Conservation (phyloP, 2,329 filamentous ascomycete genomes). For the Phyllosticta citrichinensis region DNA sequence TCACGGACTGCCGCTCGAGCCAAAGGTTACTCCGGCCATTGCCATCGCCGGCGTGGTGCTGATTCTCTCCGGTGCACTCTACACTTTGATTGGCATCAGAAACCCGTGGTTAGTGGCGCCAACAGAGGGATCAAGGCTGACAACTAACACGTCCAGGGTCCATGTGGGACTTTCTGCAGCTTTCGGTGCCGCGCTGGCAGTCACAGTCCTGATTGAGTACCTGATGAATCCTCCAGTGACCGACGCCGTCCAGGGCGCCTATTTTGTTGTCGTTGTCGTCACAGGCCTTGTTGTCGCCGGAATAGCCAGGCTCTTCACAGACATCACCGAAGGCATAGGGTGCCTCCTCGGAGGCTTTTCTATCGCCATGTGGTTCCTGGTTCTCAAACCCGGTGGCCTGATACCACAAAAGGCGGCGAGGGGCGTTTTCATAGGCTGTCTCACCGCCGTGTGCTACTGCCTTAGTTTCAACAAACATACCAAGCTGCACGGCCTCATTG, state of each 20-base stretch:
- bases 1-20: slow-evolving; percentile 55
- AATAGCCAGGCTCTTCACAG: slow-evolving; percentile 62
- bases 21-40: slow-evolving; percentile 69
- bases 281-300: slow-evolving; percentile 67
- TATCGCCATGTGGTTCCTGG: slow-evolving; percentile 82
- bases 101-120: slow-evolving; percentile 47
- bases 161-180: slow-evolving; percentile 53
- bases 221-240: slow-evolving; percentile 73
- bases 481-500: slow-evolving; percentile 66
- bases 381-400: slow-evolving; percentile 65
- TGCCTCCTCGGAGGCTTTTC: slow-evolving; percentile 83
- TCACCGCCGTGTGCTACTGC: slow-evolving; percentile 59
- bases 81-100: slow-evolving; percentile 73
- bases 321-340: slow-evolving; percentile 74
- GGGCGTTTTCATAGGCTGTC: slow-evolving; percentile 63
- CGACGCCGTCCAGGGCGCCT: slow-evolving; percentile 71
- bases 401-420: slow-evolving; percentile 53
- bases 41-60: slow-evolving; percentile 70
- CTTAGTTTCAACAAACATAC: slow-evolving; percentile 62
- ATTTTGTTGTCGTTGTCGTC: slow-evolving; percentile 66
- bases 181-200: slow-evolving; percentile 61
- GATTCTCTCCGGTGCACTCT: slow-evolving; percentile 58
- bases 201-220: slow-evolving; percentile 77
- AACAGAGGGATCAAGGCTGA: not conserved
- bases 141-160: slow-evolving; percentile 22